Evolutionary conservation across 768 basidiomycete genomes (phyloP).

Genomic region (Lyophyllum shimeji): DNA sequence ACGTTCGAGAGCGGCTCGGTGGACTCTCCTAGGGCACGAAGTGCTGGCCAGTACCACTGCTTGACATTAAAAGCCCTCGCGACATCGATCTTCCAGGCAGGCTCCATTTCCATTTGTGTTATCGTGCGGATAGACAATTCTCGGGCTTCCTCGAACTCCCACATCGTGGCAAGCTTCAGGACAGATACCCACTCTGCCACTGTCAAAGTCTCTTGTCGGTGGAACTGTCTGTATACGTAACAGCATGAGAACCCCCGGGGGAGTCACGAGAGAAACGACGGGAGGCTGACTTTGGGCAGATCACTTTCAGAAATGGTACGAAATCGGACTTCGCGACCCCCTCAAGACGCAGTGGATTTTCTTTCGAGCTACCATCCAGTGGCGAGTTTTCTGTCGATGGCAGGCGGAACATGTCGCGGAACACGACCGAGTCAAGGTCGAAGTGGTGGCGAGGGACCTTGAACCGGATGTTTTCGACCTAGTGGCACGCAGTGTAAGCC

Average conservation of each 20-base stretch:
- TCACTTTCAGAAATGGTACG: slow-evolving; percentile 13
- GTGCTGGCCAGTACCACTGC: slow-evolving; percentile 26
- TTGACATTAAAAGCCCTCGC: slow-evolving; percentile 25
- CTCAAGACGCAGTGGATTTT: slow-evolving; percentile 26
- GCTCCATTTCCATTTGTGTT: slow-evolving; percentile 11
- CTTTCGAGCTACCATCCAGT: slow-evolving; percentile 27
- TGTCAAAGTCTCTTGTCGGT: slow-evolving; percentile 2
- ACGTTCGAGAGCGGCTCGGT: slow-evolving; percentile 21
- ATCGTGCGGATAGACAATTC: slow-evolving; percentile 26
- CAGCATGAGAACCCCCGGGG: neutral
- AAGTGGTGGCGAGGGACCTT: slow-evolving; percentile 33
- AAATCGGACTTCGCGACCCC: slow-evolving; percentile 26
- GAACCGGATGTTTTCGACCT: slow-evolving; percentile 36
- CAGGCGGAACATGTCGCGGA: slow-evolving; percentile 32
- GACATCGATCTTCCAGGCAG: slow-evolving; percentile 25
- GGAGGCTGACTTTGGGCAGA: slow-evolving; percentile 26
- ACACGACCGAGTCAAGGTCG: slow-evolving; percentile 27
- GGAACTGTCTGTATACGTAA: neutral
- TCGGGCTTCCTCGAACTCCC: slow-evolving; percentile 29
- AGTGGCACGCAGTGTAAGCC: no score
- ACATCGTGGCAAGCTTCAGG: slow-evolving; percentile 32
- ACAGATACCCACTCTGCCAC: slow-evolving; percentile 30
- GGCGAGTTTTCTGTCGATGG: slow-evolving; percentile 11
- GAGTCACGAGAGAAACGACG: slow-evolving; percentile 2
- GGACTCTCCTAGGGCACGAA: slow-evolving; percentile 19